Percentiles rank a stretch among this genome's conserved stretches.
These are phyloP conservation scores for Luvunga scandens DNA, from an alignment of 345 rosid genomes.

Conservation along the genomic window DNA sequence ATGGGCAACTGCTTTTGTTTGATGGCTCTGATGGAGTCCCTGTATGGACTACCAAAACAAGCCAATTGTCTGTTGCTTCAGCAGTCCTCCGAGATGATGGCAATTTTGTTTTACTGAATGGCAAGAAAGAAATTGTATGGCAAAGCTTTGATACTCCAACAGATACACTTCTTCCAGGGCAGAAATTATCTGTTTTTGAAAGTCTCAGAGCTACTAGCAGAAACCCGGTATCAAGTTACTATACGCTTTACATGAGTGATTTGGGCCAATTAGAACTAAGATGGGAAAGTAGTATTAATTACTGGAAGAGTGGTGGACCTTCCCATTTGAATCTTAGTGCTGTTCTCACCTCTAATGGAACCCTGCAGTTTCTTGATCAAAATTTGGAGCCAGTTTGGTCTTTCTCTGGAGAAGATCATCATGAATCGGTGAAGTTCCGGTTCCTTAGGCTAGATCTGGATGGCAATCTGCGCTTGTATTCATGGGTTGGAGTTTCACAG, in stretches of 20 bases:
- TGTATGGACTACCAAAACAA: conserved; percentile 61
- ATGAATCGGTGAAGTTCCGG: conserved; percentile 55
- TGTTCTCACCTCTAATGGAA: conserved; percentile 58
- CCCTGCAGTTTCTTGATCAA: conserved; percentile 45
- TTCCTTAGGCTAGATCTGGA: conserved; percentile 70
- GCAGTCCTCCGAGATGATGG: conserved; percentile 69
- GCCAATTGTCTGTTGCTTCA: conserved; percentile 49
- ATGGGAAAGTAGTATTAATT: conserved; percentile 64
- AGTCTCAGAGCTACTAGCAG: conserved; percentile 63
- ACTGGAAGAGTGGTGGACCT: conserved; percentile 52
- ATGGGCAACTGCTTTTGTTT: conserved; percentile 66
- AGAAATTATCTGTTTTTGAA: conserved; percentile 38
- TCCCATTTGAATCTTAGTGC: conserved; percentile 43
- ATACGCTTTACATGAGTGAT: conserved; percentile 57
- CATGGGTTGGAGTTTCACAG: conserved; percentile 47
- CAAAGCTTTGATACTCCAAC: conserved; percentile 73
- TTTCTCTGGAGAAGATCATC: conserved; percentile 66
- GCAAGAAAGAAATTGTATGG: conserved; percentile 49
- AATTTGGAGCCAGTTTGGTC: conserved; percentile 51
- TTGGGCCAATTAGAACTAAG: conserved; percentile 54
- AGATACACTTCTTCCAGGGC: conserved; percentile 74
- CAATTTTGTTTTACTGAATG: conserved; percentile 57
- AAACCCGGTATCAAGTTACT: conserved; percentile 62
- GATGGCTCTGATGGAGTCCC: conserved; percentile 40
- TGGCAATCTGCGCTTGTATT: conserved; percentile 80